A percentile compares a stretch with the other conserved stretches of the same genome.
Conservation (phyloP, 2,329 filamentous ascomycete genomes). For the Ophiostoma sp. region DNA sequence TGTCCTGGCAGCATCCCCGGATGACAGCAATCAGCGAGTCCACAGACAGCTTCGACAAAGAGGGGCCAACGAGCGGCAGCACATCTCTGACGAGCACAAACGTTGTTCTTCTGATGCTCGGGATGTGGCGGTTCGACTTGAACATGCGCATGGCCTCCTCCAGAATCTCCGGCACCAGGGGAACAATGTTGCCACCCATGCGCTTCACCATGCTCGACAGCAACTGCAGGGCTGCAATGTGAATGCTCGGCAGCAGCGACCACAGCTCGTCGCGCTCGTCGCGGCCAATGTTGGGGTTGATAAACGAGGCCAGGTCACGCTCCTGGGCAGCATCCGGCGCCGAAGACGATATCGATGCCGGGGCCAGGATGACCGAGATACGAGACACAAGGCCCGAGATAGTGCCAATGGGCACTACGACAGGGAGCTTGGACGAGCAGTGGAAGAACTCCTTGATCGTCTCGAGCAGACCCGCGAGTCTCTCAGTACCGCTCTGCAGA, state of each 20-base stretch:
- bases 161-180: conserved; percentile 59
- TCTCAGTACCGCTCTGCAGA: conserved; percentile 65
- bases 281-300: conserved; percentile 66
- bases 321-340: conserved; percentile 36
- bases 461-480: conserved; percentile 60
- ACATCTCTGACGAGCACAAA: conserved; percentile 58
- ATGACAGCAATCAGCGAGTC: conserved; percentile 58
- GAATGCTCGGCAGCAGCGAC: conserved; percentile 66
- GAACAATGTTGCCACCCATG: conserved; percentile 52
- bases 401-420: conserved; percentile 62
- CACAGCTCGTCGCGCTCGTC: conserved; percentile 80
- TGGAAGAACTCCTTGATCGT: conserved; percentile 60
- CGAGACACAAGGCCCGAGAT: conserved; percentile 66
- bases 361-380: conserved; percentile 60
- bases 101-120: conserved; percentile 52
- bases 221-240: conserved; percentile 63
- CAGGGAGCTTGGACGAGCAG: conserved; percentile 57
- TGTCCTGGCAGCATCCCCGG: conserved; percentile 66
- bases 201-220: conserved; percentile 53
- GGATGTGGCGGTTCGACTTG: conserved; percentile 48
- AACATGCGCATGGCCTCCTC: conserved; percentile 71
- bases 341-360: conserved; percentile 37
- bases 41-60: conserved; percentile 61
- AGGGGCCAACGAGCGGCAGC: conserved; percentile 58
- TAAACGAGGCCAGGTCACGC: conserved; percentile 48